Evolutionary conservation across 495 filamentous ascomycete species (phyloP).

Genomic region (Neurospora sublineolata): DNA sequence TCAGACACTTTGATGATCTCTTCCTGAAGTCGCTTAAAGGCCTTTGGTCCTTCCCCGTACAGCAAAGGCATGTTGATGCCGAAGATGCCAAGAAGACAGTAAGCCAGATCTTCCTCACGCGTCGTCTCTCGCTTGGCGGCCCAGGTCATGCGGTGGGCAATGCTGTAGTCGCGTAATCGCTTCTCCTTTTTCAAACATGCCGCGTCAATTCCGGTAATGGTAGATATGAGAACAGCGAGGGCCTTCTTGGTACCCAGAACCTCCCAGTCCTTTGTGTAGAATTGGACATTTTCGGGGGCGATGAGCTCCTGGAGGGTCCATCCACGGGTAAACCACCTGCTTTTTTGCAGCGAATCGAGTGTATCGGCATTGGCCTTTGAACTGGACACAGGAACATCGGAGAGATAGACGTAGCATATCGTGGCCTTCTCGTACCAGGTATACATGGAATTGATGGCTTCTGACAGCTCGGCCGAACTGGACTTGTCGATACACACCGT

Average conservation of each 20-base stretch:
- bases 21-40: slow-evolving; percentile 17
- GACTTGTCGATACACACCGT: slow-evolving; percentile 36
- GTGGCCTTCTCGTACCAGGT: slow-evolving; percentile 25
- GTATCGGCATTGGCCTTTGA: not conserved
- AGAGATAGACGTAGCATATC: slow-evolving; percentile 31
- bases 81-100: slow-evolving; percentile 35
- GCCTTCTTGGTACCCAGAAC: slow-evolving; percentile 17
- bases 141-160: slow-evolving; percentile 32
- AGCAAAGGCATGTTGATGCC: slow-evolving; percentile 33
- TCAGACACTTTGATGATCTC: slow-evolving; percentile 15
- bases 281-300: slow-evolving; percentile 17
- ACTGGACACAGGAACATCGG: slow-evolving; percentile 15
- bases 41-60: slow-evolving; percentile 30
- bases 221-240: slow-evolving; percentile 14
- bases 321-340: slow-evolving; percentile 28
- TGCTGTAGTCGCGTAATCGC: slow-evolving; percentile 7
- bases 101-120: slow-evolving; percentile 28
- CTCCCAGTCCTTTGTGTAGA: slow-evolving; percentile 23
- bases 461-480: slow-evolving; percentile 31
- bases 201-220: slow-evolving; percentile 21
- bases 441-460: slow-evolving; percentile 36
- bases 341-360: not conserved
- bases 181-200: slow-evolving; percentile 7
- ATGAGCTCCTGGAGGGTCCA: slow-evolving; percentile 35
- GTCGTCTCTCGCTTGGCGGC: slow-evolving; percentile 21